phyloP scores from a whole-genome alignment of 352 stramenopile species.

The Pythium biforme region DNA sequence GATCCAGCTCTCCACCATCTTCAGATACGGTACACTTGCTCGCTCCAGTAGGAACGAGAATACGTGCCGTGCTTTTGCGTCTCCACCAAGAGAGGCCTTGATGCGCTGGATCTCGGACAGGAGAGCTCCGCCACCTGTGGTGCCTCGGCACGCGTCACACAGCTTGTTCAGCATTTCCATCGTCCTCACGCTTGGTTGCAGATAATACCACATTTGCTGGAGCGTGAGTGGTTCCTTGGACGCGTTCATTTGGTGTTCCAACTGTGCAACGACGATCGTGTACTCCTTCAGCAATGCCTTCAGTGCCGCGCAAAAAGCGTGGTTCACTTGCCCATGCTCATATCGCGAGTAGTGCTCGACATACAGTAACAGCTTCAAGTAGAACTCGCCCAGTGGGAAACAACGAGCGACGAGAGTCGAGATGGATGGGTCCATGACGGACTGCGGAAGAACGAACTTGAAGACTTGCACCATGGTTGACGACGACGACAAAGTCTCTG shows the following conservation, averaged over 20 bases:
- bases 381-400: slow-evolving; percentile 74
- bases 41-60: slow-evolving; percentile 85
- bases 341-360: slow-evolving; percentile 83
- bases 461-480: slow-evolving; percentile 33
- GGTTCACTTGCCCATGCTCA: slow-evolving; percentile 93
- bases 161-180: slow-evolving; percentile 91
- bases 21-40: slow-evolving; percentile 84
- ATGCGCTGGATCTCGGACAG: slow-evolving; percentile 90
- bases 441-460: slow-evolving; percentile 64
- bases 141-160: slow-evolving; percentile 66
- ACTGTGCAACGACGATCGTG: slow-evolving; percentile 87
- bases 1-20: slow-evolving; percentile 91
- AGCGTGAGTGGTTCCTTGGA: slow-evolving; percentile 62
- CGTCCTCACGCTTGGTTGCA: slow-evolving; percentile 90
- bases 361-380: slow-evolving; percentile 71
- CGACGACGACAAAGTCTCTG: slow-evolving; percentile 29
- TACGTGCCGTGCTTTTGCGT: slow-evolving; percentile 72
- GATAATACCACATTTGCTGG: slow-evolving; percentile 92
- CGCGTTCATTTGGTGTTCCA: slow-evolving; percentile 81
- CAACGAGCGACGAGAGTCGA: slow-evolving; percentile 64
- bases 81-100: slow-evolving; percentile 74
- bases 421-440: slow-evolving; percentile 82
- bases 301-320: slow-evolving; percentile 92
- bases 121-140: slow-evolving; percentile 87
- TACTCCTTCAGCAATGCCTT: slow-evolving; percentile 93